These are phyloP conservation scores for Leishmania lainsoni DNA, from an alignment of 208 protist species.

Conservation along the genomic window DNA sequence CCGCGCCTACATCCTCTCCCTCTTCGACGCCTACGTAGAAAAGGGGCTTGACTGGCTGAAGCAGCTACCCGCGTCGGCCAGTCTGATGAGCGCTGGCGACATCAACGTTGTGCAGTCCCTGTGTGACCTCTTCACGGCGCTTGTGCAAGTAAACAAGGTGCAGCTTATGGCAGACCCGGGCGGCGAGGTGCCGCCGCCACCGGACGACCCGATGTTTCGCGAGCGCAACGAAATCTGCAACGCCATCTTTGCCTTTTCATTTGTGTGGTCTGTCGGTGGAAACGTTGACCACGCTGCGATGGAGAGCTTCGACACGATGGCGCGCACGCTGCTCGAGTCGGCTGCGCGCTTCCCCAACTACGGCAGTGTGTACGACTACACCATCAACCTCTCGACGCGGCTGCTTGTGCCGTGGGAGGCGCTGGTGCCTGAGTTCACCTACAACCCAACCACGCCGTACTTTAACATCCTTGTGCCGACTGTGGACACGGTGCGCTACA, in stretches of 20 bases:
- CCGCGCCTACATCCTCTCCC: constrained; percentile 80
- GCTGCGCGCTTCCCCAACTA: constrained; percentile 85
- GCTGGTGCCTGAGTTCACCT: constrained; percentile 82
- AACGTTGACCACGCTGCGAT: constrained; percentile 89
- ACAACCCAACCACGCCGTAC: constrained; percentile 88
- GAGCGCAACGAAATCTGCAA: constrained; percentile 91
- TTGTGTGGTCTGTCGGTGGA: constrained; percentile 96
- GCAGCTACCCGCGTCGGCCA: constrained; percentile 48
- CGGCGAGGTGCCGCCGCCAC: constrained; percentile 33
- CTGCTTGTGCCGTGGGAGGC: constrained; percentile 87
- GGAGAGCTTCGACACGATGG: constrained; percentile 93
- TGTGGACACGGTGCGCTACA: constrained; percentile 96
- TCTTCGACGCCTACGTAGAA: constrained; percentile 91
- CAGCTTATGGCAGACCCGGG: constrained; percentile 72
- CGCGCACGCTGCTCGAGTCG: constrained; percentile 81
- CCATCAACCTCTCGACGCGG: constrained; percentile 83
- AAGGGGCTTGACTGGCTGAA: constrained; percentile 89
- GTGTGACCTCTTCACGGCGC: constrained; percentile 91
- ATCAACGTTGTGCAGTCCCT: constrained; percentile 94
- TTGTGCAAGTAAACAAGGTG: constrained; percentile 79
- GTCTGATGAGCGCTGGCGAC: constrained; percentile 89
- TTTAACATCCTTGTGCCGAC: constrained; percentile 98
- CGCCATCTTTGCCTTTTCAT: constrained; percentile 93
- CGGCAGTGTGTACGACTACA: constrained; percentile 95
- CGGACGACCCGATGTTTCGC: constrained; percentile 74